Conservation (phyloP, 1,139 yeast species). For the Scheffersomyces segobiensis region DNA sequence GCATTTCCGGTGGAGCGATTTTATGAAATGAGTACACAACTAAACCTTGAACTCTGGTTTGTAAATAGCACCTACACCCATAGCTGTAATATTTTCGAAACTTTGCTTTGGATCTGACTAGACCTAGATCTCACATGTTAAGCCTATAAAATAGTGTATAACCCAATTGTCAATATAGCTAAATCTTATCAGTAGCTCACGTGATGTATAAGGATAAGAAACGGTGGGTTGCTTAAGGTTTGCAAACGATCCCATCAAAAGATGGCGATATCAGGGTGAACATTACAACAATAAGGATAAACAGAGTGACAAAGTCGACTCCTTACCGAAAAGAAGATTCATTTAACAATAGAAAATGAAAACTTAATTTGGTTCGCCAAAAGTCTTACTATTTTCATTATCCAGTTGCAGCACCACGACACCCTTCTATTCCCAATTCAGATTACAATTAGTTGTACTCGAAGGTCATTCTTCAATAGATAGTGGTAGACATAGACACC, state of each 20-base stretch:
- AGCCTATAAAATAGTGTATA: neutral
- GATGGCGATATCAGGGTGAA: neutral
- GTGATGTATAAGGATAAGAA: neutral
- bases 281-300: no score
- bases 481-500: no score
- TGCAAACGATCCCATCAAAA: neutral
- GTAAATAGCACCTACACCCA: no score
- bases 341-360: no score
- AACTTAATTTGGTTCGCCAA: neutral
- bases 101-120: no score
- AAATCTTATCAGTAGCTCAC: neutral
- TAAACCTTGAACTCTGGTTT: no score
- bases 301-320: neutral
- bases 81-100: no score
- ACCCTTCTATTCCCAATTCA: neutral
- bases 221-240: neutral
- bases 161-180: neutral
- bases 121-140: neutral
- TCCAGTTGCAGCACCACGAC: neutral
- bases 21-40: no score
- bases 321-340: neutral
- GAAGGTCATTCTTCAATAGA: neutral
- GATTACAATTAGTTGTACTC: neutral
- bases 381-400: neutral
- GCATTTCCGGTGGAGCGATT: no score